Evolutionary conservation across 306 rosid species (phyloP).

Genomic region (Spatholobus suberectus): DNA sequence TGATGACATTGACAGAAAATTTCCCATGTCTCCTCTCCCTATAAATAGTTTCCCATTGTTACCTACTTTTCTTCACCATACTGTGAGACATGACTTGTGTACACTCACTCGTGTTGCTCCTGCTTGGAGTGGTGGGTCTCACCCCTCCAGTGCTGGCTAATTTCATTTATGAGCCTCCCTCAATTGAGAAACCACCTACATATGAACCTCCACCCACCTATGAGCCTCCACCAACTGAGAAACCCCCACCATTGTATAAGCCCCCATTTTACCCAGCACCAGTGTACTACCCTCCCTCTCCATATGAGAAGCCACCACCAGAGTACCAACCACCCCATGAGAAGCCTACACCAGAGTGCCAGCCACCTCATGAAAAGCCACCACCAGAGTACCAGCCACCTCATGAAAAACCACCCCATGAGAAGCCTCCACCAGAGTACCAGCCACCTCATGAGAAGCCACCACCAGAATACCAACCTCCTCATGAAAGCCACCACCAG

Average conservation of each 20-base stretch:
- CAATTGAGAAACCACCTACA: constrained; percentile 14
- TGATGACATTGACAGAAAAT: not conserved
- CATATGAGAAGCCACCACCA: not conserved
- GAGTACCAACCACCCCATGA: not conserved
- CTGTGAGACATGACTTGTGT: constrained; percentile 18
- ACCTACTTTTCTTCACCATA: constrained; percentile 20
- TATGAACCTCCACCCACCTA: not conserved
- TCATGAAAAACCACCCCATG: constrained; percentile 18
- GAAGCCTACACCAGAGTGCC: not conserved
- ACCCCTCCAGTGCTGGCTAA: constrained; percentile 41
- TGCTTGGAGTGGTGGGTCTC: constrained; percentile 36
- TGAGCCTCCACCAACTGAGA: constrained; percentile 1
- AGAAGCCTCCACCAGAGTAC: not conserved
- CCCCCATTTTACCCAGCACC: not conserved
- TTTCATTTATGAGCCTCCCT: constrained; percentile 24
- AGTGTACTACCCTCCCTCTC: not conserved
- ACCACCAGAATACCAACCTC: not conserved
- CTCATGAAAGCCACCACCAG: not conserved
- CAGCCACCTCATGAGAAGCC: not conserved
- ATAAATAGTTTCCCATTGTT: constrained; percentile 28
- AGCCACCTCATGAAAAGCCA: not conserved
- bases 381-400: constrained; percentile 7
- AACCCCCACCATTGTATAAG: not conserved
- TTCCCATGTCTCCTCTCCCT: not conserved
- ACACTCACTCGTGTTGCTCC: constrained; percentile 21